Percentiles rank a stretch among this genome's conserved stretches.
phyloP scores from a whole-genome alignment of 176 grass and related monocot species.

The Carex littledalei region DNA sequence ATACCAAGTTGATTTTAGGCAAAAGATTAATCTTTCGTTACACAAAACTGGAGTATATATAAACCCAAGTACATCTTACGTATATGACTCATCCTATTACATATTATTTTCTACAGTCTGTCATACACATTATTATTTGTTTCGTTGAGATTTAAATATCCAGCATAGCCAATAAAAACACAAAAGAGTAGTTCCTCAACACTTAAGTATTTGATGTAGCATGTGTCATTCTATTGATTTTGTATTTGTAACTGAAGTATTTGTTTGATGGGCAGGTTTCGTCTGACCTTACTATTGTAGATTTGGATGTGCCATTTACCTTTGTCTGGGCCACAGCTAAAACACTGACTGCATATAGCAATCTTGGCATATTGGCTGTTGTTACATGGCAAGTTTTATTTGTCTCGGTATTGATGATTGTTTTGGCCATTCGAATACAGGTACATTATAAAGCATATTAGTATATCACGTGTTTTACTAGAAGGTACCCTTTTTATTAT shows the following conservation, averaged over 20 bases:
- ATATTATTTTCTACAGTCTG: too few species aligned
- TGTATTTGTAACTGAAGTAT: neutral
- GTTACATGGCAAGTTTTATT: constrained; percentile 95
- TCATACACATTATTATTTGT: too few species aligned
- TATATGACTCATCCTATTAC: too few species aligned
- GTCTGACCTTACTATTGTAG: constrained; percentile 73
- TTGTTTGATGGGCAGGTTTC: constrained; percentile 55
- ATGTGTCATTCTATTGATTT: neutral
- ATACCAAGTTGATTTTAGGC: too few species aligned
- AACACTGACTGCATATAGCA: constrained; percentile 65
- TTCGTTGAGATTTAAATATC: neutral
- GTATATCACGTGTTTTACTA: neutral
- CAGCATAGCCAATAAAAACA: neutral
- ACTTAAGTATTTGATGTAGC: neutral
- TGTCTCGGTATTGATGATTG: constrained; percentile 50
- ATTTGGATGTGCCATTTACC: constrained; percentile 79
- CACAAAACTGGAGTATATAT: too few species aligned
- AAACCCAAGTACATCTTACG: too few species aligned
- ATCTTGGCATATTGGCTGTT: constrained; percentile 73
- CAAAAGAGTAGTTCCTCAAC: neutral
- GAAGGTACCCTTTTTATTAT: neutral
- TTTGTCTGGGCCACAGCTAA: constrained; percentile 42
- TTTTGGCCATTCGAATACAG: constrained; percentile 67
- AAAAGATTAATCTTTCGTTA: too few species aligned
- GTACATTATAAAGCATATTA: constrained; percentile 17